phyloP scores from a whole-genome alignment of 2,329 filamentous ascomycete species.

The Pseudopithomyces chartarum region DNA sequence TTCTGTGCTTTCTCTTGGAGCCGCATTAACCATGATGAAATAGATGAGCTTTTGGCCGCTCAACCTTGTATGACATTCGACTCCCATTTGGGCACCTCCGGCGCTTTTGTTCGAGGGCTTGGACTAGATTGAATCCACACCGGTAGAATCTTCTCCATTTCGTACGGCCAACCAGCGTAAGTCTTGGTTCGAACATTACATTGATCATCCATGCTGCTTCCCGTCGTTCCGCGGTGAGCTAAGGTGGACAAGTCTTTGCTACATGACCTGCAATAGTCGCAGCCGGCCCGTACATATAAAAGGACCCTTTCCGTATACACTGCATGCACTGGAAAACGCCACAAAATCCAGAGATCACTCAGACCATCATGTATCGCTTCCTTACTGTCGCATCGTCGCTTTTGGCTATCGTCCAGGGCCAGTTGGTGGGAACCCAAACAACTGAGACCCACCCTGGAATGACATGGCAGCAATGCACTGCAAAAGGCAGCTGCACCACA shows the following conservation, averaged over 20 bases:
- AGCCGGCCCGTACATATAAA: constrained; percentile 16
- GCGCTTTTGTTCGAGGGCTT: neutral
- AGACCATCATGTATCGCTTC: constrained; percentile 31
- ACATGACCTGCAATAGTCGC: neutral
- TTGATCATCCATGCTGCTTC: neutral
- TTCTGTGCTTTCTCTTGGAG: neutral
- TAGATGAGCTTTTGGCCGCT: neutral
- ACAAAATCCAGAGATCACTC: constrained; percentile 6
- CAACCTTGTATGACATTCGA: neutral
- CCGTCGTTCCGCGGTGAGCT: constrained; percentile 13
- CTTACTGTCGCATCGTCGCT: constrained; percentile 52
- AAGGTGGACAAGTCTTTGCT: no score
- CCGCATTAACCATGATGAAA: neutral
- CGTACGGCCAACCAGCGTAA: neutral
- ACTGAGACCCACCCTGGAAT: constrained; percentile 60
- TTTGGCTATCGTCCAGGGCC: constrained; percentile 52
- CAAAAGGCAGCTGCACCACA: constrained; percentile 57
- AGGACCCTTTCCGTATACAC: neutral
- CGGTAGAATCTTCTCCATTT: constrained; percentile 1
- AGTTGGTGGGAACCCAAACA: constrained; percentile 57
- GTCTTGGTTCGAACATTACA: neutral
- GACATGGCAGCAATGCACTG: constrained; percentile 59
- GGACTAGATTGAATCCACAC: constrained; percentile 1
- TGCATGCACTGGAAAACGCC: neutral
- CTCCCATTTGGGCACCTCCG: neutral